Evolutionary conservation across 257 asterid genomes (phyloP).

Genomic region (Buddleja alternifolia): DNA sequence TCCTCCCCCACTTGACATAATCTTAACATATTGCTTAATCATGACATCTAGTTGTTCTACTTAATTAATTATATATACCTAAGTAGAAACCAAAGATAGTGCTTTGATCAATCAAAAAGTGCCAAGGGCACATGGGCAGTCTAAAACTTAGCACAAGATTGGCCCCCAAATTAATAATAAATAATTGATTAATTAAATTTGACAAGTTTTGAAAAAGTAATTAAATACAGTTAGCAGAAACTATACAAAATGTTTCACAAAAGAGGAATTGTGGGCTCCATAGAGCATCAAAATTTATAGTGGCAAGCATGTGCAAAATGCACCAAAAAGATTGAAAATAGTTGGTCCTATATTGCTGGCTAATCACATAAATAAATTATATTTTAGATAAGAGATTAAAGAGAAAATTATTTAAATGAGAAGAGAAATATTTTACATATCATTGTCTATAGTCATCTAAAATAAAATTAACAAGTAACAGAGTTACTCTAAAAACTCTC

Average conservation of each 20-base stretch:
- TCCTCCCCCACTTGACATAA: constrained; percentile 34
- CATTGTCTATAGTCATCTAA: neutral
- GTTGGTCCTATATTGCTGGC: neutral
- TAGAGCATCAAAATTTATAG: constrained; percentile 25
- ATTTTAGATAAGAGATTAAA: neutral
- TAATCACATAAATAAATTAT: neutral
- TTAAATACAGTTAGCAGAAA: constrained; percentile 38
- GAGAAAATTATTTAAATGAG: neutral
- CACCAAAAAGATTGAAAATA: neutral
- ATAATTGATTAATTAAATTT: constrained; percentile 29
- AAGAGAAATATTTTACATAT: no score
- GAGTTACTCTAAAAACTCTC: no score
- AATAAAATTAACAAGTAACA: no score
- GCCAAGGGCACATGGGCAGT: constrained; percentile 45
- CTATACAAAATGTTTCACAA: constrained; percentile 28
- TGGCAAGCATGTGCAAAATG: constrained; percentile 42
- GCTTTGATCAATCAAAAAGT: constrained; percentile 34
- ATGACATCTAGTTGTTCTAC: constrained; percentile 17
- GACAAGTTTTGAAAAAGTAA: constrained; percentile 35
- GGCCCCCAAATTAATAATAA: constrained; percentile 32
- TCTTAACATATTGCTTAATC: constrained; percentile 26
- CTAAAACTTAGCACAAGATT: constrained; percentile 26
- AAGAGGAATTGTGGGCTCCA: constrained; percentile 39
- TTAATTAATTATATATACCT: neutral
- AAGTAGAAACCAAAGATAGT: constrained; percentile 33